Percentiles rank a stretch among this genome's conserved stretches.
phyloP scores from a whole-genome alignment of 2,329 filamentous ascomycete genomes.

The Aspergillus sp. region DNA sequence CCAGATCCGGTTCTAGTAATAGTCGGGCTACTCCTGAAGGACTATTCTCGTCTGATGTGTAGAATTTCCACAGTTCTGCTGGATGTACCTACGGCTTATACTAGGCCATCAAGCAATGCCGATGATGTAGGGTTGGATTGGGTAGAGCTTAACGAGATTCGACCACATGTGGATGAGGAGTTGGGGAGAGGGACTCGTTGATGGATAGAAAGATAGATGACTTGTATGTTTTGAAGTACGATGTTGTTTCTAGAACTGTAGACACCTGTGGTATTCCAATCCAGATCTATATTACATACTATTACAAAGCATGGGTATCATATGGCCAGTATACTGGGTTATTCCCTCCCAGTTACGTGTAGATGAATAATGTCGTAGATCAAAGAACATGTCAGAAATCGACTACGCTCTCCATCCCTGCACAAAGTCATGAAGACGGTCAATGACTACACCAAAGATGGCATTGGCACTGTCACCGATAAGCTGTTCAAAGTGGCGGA shows the following conservation, averaged over 20 bases:
- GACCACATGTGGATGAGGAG: constrained; percentile 21
- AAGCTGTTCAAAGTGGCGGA: constrained; percentile 80
- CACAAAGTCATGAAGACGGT: constrained; percentile 88
- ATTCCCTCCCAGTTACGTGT: not conserved
- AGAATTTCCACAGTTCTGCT: not conserved
- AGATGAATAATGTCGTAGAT: not conserved
- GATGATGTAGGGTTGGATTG: constrained; percentile 13
- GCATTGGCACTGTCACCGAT: constrained; percentile 90
- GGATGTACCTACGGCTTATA: not conserved
- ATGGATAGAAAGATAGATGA: not conserved
- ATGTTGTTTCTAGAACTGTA: not conserved
- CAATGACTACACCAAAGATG: constrained; percentile 90
- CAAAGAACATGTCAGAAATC: not conserved
- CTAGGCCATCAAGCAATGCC: too few relatives aligned
- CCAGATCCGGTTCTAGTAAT: too few relatives aligned
- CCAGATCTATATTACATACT: constrained; percentile 7
- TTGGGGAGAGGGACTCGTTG: constrained; percentile 6
- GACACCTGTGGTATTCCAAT: not conserved
- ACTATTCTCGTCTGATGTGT: too few relatives aligned
- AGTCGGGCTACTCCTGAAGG: too few relatives aligned
- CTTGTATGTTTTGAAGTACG: not conserved
- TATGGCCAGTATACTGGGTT: not conserved
- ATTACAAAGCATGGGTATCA: constrained; percentile 6
- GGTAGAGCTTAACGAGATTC: constrained; percentile 23
- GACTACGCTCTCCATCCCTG: constrained; percentile 74